Conservation (phyloP, 2,329 filamentous ascomycete species). For the Phyllosticta citriasiana region DNA sequence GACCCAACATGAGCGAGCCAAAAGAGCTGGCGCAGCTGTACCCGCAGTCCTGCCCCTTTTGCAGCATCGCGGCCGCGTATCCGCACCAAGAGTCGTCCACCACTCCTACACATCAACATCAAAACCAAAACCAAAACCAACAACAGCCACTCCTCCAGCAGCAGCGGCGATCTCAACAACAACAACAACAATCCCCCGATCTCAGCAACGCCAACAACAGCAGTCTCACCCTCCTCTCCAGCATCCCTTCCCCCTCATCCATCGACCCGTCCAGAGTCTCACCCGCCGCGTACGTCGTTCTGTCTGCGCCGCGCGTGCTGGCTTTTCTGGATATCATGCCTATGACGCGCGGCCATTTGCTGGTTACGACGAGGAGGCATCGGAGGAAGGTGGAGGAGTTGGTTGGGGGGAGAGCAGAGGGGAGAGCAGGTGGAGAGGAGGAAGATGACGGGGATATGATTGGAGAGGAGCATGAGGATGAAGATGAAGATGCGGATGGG, state of each 20-base stretch:
- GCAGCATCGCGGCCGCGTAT: constrained; percentile 45
- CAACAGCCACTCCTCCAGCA: background rate
- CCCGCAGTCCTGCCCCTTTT: constrained; percentile 46
- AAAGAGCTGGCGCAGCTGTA: constrained; percentile 18
- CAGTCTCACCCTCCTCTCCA: constrained; percentile 2
- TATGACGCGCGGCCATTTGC: constrained; percentile 69
- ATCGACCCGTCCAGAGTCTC: constrained; percentile 21
- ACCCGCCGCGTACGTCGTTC: constrained; percentile 49
- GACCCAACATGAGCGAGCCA: background rate
- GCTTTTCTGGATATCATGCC: constrained; percentile 94
- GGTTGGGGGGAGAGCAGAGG: constrained; percentile 48
- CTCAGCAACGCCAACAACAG: background rate
- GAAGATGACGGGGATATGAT: no score
- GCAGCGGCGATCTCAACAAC: background rate
- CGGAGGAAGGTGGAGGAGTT: constrained; percentile 68
- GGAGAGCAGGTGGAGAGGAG: constrained; percentile 45
- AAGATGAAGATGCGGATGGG: constrained; percentile 14
- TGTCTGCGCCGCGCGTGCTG: constrained; percentile 67
- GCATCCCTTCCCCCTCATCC: constrained; percentile 20
- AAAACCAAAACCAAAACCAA: background rate
- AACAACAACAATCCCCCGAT: background rate
- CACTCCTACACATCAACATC: constrained; percentile 11
- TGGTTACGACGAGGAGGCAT: constrained; percentile 71
- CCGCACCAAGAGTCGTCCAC: constrained; percentile 21
- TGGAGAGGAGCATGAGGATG: background rate